phyloP scores from a whole-genome alignment of 2,329 filamentous ascomycete species.

The Talaromyces islandicus region DNA sequence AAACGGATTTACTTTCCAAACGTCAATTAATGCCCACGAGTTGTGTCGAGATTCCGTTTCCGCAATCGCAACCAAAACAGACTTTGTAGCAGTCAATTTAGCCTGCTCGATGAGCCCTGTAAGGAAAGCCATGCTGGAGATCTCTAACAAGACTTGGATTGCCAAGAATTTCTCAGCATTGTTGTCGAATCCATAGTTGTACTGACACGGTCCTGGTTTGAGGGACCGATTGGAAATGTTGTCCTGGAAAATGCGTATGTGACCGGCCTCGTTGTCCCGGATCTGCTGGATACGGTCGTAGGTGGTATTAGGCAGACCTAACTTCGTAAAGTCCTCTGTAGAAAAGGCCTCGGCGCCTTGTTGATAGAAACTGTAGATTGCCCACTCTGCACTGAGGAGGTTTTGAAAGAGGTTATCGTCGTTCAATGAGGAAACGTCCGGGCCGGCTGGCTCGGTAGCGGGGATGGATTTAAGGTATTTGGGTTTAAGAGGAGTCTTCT shows the following conservation, averaged over 20 bases:
- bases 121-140: background rate
- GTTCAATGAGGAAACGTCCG: background rate
- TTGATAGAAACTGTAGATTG: slow-evolving; percentile 42
- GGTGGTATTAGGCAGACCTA: slow-evolving; percentile 35
- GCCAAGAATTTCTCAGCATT: background rate
- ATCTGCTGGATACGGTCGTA: slow-evolving; percentile 37
- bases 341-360: slow-evolving; percentile 38
- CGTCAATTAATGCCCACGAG: slow-evolving; percentile 38
- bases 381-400: slow-evolving; percentile 40
- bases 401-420: slow-evolving; percentile 43
- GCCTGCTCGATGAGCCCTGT: slow-evolving; percentile 14
- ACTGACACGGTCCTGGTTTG: slow-evolving; percentile 35
- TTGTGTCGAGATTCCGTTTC: slow-evolving; percentile 36
- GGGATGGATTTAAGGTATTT: background rate
- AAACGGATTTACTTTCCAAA: slow-evolving; percentile 36
- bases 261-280: slow-evolving; percentile 42
- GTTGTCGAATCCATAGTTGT: slow-evolving; percentile 20
- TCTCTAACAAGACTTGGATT: background rate
- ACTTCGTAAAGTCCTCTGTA: slow-evolving; percentile 24
- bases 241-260: slow-evolving; percentile 41
- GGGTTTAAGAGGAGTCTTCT: background rate
- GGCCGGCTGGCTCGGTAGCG: background rate
- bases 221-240: slow-evolving; percentile 36
- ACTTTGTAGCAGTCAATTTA: slow-evolving; percentile 25
- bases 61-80: slow-evolving; percentile 34